Evolutionary conservation across 2,329 filamentous ascomycete species (phyloP).

Genomic region (Xylaria sp.): DNA sequence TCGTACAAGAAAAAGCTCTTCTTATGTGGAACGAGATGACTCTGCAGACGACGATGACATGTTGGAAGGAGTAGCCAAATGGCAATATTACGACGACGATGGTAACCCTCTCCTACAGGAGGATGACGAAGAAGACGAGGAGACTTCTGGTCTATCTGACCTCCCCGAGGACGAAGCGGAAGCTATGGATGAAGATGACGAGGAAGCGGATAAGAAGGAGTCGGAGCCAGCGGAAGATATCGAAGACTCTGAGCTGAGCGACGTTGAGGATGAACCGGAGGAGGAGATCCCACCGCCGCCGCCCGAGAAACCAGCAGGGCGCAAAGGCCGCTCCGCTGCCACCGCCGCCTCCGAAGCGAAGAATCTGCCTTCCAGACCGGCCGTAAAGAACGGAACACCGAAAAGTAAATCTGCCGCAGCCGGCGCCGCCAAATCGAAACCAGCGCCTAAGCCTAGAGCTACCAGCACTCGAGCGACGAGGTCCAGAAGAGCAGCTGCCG

Average conservation of each 20-base stretch:
- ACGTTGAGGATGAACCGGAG: slow-evolving; percentile 37
- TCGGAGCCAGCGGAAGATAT: slow-evolving; percentile 23
- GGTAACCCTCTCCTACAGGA: slow-evolving; percentile 47
- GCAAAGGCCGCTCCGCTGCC: slow-evolving; percentile 41
- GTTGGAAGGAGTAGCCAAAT: slow-evolving; percentile 68
- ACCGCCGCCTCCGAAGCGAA: slow-evolving; percentile 38
- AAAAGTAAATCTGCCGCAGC: slow-evolving; percentile 41
- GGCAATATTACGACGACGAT: slow-evolving; percentile 61
- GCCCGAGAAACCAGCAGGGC: slow-evolving; percentile 41
- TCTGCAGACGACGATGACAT: slow-evolving; percentile 70
- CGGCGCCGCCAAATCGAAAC: slow-evolving; percentile 38
- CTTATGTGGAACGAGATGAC: slow-evolving; percentile 67
- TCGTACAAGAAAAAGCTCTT: slow-evolving; percentile 58
- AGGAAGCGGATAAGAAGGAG: slow-evolving; percentile 33
- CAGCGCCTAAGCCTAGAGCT: slow-evolving; percentile 38
- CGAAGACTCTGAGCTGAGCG: slow-evolving; percentile 40
- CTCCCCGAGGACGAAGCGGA: slow-evolving; percentile 38
- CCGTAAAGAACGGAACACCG: slow-evolving; percentile 38
- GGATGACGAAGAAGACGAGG: slow-evolving; percentile 42
- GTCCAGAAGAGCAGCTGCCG: slow-evolving; percentile 38
- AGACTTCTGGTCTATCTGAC: slow-evolving; percentile 28
- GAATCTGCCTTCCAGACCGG: slow-evolving; percentile 43
- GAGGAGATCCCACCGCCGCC: slow-evolving; percentile 36
- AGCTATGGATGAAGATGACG: slow-evolving; percentile 39
- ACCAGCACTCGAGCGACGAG: slow-evolving; percentile 45